These are phyloP conservation scores for Nepenthes alata DNA, from an alignment of 179 eudicot genomes.

Conservation along the genomic window DNA sequence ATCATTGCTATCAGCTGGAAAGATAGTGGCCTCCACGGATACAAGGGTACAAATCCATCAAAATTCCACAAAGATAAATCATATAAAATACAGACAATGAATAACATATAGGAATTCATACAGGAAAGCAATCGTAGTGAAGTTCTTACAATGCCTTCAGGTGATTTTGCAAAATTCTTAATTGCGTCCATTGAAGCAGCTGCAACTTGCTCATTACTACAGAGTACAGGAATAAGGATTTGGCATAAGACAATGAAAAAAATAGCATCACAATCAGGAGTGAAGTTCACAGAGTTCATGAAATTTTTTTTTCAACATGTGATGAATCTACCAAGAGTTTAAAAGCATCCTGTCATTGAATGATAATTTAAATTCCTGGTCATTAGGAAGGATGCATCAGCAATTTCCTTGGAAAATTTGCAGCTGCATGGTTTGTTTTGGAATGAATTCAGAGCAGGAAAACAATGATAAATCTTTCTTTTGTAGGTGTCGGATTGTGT, in stretches of 20 bases:
- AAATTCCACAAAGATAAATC: constrained; percentile 1
- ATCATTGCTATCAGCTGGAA: constrained; percentile 45
- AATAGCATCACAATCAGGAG: neutral
- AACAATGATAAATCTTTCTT: no score
- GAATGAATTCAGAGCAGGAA: no score
- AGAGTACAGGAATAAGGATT: constrained; percentile 8
- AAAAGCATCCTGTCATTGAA: no score
- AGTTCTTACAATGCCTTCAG: constrained; percentile 59
- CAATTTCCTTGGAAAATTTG: no score
- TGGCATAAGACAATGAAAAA: neutral
- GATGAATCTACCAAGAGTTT: no score
- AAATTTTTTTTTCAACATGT: no score
- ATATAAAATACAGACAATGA: neutral
- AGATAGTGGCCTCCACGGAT: constrained; percentile 41
- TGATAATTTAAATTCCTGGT: no score
- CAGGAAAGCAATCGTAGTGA: neutral
- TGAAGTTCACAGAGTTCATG: no score
- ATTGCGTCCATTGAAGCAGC: constrained; percentile 75
- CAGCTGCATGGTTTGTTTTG: no score
- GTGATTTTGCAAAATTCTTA: constrained; percentile 40
- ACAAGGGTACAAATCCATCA: no score
- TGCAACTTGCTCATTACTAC: constrained; percentile 73
- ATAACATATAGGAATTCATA: neutral
- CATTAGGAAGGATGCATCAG: no score
- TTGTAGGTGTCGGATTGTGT: no score